These are phyloP conservation scores for Bromus sterilis DNA, from an alignment of 176 grass and related monocot species.

Conservation along the genomic window DNA sequence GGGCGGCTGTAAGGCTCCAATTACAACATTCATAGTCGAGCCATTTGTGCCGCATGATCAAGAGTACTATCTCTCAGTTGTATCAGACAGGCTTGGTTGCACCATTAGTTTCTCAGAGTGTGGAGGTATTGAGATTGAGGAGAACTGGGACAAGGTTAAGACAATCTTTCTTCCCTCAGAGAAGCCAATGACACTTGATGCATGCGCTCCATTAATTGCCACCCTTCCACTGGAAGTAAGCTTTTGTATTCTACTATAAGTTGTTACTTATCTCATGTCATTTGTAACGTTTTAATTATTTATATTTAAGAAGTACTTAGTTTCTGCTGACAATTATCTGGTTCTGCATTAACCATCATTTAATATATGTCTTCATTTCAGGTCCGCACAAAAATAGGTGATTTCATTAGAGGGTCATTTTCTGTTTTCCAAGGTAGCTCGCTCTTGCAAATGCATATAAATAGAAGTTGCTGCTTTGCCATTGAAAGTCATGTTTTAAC, in stretches of 20 bases:
- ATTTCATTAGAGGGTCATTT: slow-evolving; percentile 78
- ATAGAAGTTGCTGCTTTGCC: background rate
- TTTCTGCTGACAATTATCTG: background rate
- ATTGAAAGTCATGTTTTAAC: background rate
- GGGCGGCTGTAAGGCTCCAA: slow-evolving; percentile 92
- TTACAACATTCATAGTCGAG: slow-evolving; percentile 94
- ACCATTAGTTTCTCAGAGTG: slow-evolving; percentile 94
- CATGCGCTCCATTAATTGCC: slow-evolving; percentile 80
- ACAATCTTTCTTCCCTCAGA: slow-evolving; percentile 73
- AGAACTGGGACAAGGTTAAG: slow-evolving; percentile 99
- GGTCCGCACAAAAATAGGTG: slow-evolving; percentile 81
- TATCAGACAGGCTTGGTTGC: slow-evolving; percentile 80
- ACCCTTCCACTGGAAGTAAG: slow-evolving; percentile 87
- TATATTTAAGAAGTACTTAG: background rate
- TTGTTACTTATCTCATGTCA: background rate
- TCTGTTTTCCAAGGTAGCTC: slow-evolving; percentile 89
- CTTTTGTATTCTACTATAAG: background rate
- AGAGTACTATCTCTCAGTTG: slow-evolving; percentile 89
- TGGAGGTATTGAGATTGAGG: slow-evolving; percentile 93
- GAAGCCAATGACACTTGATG: slow-evolving; percentile 72
- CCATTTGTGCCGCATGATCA: slow-evolving; percentile 87
- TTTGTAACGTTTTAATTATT: background rate
- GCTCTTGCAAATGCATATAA: background rate
- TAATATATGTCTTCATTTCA: slow-evolving; percentile 21
- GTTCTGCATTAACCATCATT: slow-evolving; percentile 1